Conservation (phyloP, 345 rosid genomes). For the Euclidium syriacum region DNA sequence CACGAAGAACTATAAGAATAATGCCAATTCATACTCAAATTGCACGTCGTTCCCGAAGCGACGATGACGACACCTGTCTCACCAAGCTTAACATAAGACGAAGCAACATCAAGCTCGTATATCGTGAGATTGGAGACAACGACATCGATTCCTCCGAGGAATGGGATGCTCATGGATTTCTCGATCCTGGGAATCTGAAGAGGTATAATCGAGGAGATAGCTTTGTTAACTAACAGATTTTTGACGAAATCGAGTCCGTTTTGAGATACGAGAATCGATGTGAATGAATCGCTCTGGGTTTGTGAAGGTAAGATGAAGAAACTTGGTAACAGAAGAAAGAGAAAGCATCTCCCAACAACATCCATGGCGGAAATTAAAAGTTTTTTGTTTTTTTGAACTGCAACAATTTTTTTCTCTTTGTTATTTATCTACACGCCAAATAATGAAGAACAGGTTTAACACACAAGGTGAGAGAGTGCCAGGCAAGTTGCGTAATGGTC, state of each 20-base stretch:
- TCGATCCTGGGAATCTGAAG: slow-evolving; percentile 60
- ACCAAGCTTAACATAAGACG: slow-evolving; percentile 71
- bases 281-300: slow-evolving; percentile 48
- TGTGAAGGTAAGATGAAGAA: slow-evolving; percentile 27
- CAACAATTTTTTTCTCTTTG: background rate
- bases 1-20: slow-evolving; percentile 68
- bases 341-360: slow-evolving; percentile 9
- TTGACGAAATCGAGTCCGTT: slow-evolving; percentile 82
- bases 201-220: slow-evolving; percentile 61
- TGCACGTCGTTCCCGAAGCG: slow-evolving; percentile 78
- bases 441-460: slow-evolving; percentile 1
- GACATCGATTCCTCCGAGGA: slow-evolving; percentile 65
- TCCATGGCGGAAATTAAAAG: slow-evolving; percentile 26
- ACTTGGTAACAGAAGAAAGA: slow-evolving; percentile 28
- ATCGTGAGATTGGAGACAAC: slow-evolving; percentile 61
- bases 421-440: background rate
- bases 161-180: slow-evolving; percentile 49
- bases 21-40: slow-evolving; percentile 83
- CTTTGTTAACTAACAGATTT: slow-evolving; percentile 63
- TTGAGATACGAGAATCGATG: slow-evolving; percentile 66
- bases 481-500: slow-evolving; percentile 13
- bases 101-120: slow-evolving; percentile 55
- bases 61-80: slow-evolving; percentile 70
- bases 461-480: background rate
- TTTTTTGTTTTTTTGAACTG: background rate